Conservation (phyloP, 1,139 yeast species). For the Blastobotrys niveus region DNA sequence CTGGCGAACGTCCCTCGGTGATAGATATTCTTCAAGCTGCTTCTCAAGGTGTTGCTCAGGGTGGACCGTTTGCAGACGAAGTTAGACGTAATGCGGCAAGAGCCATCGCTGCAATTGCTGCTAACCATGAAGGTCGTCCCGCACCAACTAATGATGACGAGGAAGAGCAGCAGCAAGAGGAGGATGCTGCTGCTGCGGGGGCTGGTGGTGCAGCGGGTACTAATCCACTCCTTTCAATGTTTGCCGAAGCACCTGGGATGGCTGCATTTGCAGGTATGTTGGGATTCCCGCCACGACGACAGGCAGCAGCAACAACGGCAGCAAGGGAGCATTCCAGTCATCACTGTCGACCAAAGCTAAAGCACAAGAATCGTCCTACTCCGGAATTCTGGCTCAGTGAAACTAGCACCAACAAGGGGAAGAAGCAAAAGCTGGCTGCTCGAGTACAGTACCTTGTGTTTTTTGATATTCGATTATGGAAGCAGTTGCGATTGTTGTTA, state of each 20-base stretch:
- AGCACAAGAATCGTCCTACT: constrained; percentile 1
- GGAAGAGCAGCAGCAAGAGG: neutral
- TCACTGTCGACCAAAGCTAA: too few relatives aligned
- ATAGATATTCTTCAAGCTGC: too few relatives aligned
- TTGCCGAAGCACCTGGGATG: too few relatives aligned
- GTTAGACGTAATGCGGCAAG: too few relatives aligned
- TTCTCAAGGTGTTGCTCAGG: neutral
- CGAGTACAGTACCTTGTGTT: constrained; percentile 70
- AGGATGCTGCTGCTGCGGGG: neutral
- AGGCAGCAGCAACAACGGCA: neutral
- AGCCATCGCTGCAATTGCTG: too few relatives aligned
- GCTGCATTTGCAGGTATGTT: too few relatives aligned
- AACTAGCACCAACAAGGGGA: constrained; percentile 6
- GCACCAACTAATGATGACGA: neutral
- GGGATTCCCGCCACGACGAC: too few relatives aligned
- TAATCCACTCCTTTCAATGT: too few relatives aligned
- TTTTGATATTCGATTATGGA: constrained; percentile 71
- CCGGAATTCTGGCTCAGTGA: constrained; percentile 14
- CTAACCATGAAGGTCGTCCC: too few relatives aligned
- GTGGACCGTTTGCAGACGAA: neutral
- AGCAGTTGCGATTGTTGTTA: constrained; percentile 51
- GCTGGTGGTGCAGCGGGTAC: neutral
- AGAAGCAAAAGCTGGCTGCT: constrained; percentile 30
- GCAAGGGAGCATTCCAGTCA: neutral
- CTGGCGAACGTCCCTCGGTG: too few relatives aligned